A percentile compares a stretch with the other conserved stretches of the same genome.
Conservation (phyloP, 306 rosid genomes). For the Canavalia gladiata region DNA sequence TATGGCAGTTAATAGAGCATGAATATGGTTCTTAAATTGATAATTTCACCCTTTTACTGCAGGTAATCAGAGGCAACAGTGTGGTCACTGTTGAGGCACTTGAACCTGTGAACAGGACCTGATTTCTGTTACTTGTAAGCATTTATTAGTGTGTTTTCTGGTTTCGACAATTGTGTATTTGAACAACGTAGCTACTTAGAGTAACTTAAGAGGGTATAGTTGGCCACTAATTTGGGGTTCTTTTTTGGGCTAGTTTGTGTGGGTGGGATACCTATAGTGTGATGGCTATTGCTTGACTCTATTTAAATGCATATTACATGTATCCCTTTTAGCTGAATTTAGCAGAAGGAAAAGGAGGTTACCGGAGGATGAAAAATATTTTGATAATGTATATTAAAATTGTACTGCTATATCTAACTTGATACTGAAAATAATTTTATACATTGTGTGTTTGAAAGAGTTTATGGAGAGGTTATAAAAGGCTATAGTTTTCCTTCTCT, state of each 20-base stretch:
- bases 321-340: background rate
- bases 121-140: constrained; percentile 32
- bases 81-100: constrained; percentile 99
- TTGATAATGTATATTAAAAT: too few species aligned
- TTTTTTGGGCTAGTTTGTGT: background rate
- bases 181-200: constrained; percentile 28
- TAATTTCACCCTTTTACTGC: constrained; percentile 49
- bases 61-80: constrained; percentile 96
- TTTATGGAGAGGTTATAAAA: background rate
- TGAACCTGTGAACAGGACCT: constrained; percentile 82
- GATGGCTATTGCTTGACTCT: constrained; percentile 20
- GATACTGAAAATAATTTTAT: background rate
- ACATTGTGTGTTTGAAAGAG: background rate
- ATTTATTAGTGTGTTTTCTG: constrained; percentile 1
- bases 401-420: background rate
- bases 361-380: background rate
- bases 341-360: too few species aligned
- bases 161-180: constrained; percentile 33
- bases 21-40: constrained; percentile 5
- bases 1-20: too few species aligned
- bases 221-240: constrained; percentile 5
- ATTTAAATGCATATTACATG: constrained; percentile 15
- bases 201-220: constrained; percentile 25
- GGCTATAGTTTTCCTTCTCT: background rate
- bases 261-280: constrained; percentile 30